Conservation (phyloP, 208 protist genomes). For the Leishmania lainsoni region DNA sequence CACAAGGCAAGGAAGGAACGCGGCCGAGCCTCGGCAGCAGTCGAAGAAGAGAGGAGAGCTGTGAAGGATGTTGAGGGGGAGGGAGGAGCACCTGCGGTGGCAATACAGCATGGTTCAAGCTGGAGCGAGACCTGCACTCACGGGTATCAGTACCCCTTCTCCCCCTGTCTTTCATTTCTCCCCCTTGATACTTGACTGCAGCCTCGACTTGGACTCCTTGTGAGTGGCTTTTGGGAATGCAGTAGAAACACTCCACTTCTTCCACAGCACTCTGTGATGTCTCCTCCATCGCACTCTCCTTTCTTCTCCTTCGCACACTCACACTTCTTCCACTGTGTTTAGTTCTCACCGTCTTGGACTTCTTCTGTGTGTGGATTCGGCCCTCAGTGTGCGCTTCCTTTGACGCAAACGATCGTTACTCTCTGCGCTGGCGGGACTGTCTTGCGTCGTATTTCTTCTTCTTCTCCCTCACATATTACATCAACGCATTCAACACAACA, state of each 20-base stretch:
- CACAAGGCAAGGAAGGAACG: background rate
- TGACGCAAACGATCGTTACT: background rate
- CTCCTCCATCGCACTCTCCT: background rate
- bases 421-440: too few relatives aligned
- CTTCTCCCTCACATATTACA: background rate
- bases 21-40: background rate
- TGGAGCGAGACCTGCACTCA: background rate
- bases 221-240: background rate
- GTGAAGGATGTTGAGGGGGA: background rate
- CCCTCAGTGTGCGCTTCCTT: background rate
- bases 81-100: background rate
- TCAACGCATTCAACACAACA: background rate
- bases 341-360: background rate
- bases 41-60: background rate
- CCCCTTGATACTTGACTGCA: background rate
- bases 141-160: background rate
- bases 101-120: background rate
- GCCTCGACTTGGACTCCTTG: background rate
- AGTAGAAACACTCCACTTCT: background rate
- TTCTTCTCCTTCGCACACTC: background rate
- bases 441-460: background rate
- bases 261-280: background rate
- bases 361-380: background rate
- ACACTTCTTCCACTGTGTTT: background rate
- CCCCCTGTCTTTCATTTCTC: background rate